phyloP scores from a whole-genome alignment of 805 yeast species.

The Dipodascus albidus region DNA sequence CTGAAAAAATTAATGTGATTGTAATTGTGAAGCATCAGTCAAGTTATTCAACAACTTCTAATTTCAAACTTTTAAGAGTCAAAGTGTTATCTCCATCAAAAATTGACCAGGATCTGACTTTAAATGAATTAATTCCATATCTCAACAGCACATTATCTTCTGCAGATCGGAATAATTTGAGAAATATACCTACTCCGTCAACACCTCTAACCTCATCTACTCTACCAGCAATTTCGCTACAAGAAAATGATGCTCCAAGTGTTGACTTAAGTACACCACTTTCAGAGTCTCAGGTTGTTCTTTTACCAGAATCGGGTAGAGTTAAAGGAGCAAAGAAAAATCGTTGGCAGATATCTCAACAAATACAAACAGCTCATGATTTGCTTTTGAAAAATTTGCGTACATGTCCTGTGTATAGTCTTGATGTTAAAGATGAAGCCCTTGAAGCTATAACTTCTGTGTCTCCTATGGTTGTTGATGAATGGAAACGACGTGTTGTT shows the following conservation, averaged over 20 bases:
- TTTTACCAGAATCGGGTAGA: constrained; percentile 72
- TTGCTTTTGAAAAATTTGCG: constrained; percentile 43
- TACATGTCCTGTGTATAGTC: constrained; percentile 59
- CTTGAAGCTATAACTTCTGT: constrained; percentile 53
- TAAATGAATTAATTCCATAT: constrained; percentile 48
- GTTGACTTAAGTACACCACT: not conserved
- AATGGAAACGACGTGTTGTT: constrained; percentile 70
- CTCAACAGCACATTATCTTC: constrained; percentile 26
- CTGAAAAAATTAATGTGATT: constrained; percentile 67
- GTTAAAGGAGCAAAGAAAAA: constrained; percentile 59
- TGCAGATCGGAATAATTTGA: constrained; percentile 38
- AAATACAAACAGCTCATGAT: constrained; percentile 50
- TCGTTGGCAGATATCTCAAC: constrained; percentile 72
- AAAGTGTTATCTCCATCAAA: constrained; percentile 30
- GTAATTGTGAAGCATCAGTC: constrained; percentile 64
- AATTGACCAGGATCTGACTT: constrained; percentile 64
- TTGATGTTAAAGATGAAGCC: constrained; percentile 76
- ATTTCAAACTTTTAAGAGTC: constrained; percentile 66
- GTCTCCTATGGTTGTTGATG: constrained; percentile 23
- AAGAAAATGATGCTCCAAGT: not conserved
- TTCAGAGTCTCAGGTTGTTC: constrained; percentile 18
- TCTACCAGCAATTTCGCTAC: not conserved
- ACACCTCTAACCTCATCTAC: not conserved
- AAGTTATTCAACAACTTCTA: constrained; percentile 30
- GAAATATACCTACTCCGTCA: constrained; percentile 18